These are phyloP conservation scores for Eutrema heterophyllum DNA, from an alignment of 345 rosid species.

Conservation along the genomic window DNA sequence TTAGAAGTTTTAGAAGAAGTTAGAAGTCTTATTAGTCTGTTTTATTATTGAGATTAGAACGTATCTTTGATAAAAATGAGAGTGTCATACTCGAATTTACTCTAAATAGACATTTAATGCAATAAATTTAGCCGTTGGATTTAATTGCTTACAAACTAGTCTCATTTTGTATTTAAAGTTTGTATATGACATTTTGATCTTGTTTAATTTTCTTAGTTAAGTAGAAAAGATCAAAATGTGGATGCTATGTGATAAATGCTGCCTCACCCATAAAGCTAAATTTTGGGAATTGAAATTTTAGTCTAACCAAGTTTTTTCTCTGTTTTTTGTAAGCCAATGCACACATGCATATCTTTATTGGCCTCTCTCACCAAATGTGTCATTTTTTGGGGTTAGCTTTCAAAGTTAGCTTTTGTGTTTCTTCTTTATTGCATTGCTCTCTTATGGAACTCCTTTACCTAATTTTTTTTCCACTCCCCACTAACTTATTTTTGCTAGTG, in stretches of 20 bases:
- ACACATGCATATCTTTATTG: constrained; percentile 14
- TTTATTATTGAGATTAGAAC: background rate
- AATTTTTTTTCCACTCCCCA: constrained; percentile 21
- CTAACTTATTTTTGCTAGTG: constrained; percentile 16
- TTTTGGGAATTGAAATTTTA: background rate
- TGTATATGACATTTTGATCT: background rate
- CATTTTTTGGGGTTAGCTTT: constrained; percentile 20
- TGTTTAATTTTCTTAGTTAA: background rate
- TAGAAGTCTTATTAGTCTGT: background rate
- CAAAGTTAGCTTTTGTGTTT: constrained; percentile 20
- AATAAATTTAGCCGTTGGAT: background rate
- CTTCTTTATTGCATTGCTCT: constrained; percentile 27
- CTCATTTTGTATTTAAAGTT: background rate
- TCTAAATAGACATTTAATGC: background rate
- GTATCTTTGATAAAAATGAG: background rate
- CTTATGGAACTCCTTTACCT: constrained; percentile 41
- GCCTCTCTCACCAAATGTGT: constrained; percentile 4
- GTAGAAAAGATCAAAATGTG: constrained; percentile 11
- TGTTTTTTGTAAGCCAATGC: constrained; percentile 1
- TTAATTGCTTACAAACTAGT: background rate
- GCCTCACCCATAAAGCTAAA: background rate
- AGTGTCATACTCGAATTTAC: background rate
- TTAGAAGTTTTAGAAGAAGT: constrained; percentile 1
- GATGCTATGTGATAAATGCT: constrained; percentile 5
- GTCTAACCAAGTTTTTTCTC: background rate